These are phyloP conservation scores for Trypanosoma rangeli DNA, from an alignment of 208 protist species.

Conservation along the genomic window DNA sequence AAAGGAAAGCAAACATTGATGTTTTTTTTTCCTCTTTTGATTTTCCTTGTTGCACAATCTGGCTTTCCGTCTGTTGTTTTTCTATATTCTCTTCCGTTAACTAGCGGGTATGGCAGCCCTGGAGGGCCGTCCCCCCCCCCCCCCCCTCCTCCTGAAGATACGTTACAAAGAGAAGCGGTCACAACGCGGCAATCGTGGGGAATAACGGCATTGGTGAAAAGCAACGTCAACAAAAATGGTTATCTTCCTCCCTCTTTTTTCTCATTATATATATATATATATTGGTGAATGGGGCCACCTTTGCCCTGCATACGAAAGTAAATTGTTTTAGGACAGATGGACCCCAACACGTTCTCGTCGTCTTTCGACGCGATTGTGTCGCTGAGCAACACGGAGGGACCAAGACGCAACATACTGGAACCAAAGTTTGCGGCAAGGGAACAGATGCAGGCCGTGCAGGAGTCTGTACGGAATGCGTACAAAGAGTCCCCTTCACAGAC, in stretches of 20 bases:
- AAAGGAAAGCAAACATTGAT: conserved; percentile 3
- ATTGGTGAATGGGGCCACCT: background rate
- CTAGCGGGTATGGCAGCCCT: background rate
- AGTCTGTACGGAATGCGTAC: conserved; percentile 65
- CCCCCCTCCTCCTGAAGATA: no score
- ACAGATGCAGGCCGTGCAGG: conserved; percentile 54
- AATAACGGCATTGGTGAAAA: background rate
- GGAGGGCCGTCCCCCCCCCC: no score
- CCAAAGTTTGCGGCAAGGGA: conserved; percentile 71
- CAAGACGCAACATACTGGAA: conserved; percentile 69
- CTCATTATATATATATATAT: conserved; percentile 17
- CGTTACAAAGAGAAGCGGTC: no score
- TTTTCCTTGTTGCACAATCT: no score
- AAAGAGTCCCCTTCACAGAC: conserved; percentile 23
- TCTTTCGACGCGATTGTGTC: conserved; percentile 53
- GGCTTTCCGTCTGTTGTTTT: background rate
- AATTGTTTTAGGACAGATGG: conserved; percentile 33
- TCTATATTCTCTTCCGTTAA: background rate
- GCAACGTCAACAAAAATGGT: background rate
- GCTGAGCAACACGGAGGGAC: conserved; percentile 64
- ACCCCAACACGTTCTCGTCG: conserved; percentile 40
- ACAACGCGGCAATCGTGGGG: no score
- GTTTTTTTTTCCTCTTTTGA: no score
- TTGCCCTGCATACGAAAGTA: background rate
- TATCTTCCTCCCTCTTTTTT: conserved; percentile 15